These are phyloP conservation scores for Juncus effusus DNA, from an alignment of 176 grass and related monocot genomes.

Conservation along the genomic window DNA sequence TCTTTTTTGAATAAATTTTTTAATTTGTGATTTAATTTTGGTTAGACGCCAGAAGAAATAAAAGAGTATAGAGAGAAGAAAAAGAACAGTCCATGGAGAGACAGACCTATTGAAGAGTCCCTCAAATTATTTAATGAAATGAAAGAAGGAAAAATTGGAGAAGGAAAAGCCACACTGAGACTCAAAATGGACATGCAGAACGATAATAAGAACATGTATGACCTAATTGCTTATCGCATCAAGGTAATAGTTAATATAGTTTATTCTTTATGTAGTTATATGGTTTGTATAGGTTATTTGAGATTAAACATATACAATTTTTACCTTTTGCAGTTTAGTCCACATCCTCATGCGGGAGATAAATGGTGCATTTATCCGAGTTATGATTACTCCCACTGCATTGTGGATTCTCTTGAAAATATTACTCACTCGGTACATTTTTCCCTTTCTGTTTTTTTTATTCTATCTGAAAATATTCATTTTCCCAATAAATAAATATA, in stretches of 20 bases:
- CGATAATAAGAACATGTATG: slow-evolving; percentile 95
- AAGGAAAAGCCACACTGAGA: slow-evolving; percentile 83
- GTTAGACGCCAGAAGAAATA: slow-evolving; percentile 74
- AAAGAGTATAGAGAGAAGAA: slow-evolving; percentile 87
- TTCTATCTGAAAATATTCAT: neutral
- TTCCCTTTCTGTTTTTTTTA: slow-evolving; percentile 18
- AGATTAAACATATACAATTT: neutral
- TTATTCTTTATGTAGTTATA: neutral
- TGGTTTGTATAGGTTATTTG: neutral
- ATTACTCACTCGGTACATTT: slow-evolving; percentile 83
- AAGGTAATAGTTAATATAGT: slow-evolving; percentile 48
- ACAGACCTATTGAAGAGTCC: slow-evolving; percentile 77
- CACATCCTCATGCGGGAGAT: slow-evolving; percentile 88
- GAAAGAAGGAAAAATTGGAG: slow-evolving; percentile 67
- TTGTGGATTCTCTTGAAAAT: slow-evolving; percentile 98
- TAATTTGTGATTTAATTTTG: slow-evolving; percentile 27
- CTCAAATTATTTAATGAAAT: slow-evolving; percentile 89
- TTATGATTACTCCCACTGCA: slow-evolving; percentile 92
- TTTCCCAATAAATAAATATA: neutral
- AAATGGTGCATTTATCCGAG: slow-evolving; percentile 99
- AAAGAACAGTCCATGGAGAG: slow-evolving; percentile 93
- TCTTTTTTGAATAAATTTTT: slow-evolving; percentile 1
- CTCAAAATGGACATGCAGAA: slow-evolving; percentile 98
- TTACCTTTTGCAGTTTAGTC: slow-evolving; percentile 58
- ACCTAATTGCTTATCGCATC: slow-evolving; percentile 96